These are phyloP conservation scores for Penicillium sclerotiorum DNA, from an alignment of 2,329 filamentous ascomycete genomes.

Conservation along the genomic window DNA sequence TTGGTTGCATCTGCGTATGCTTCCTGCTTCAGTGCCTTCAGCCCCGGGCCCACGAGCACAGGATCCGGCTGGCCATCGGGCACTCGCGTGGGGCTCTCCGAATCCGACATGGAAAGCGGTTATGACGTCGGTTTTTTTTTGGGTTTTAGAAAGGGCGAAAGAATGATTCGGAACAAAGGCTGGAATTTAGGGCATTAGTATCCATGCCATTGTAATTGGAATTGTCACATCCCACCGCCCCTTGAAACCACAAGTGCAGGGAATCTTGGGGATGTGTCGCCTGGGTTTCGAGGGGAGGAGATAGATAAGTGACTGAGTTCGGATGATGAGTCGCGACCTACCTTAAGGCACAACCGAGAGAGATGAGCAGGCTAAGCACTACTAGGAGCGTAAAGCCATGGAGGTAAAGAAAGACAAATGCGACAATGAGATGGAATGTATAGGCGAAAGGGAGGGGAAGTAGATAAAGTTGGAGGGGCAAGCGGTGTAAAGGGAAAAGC, in stretches of 20 bases:
- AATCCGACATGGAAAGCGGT: slow-evolving; percentile 27
- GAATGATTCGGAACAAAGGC: too few species aligned
- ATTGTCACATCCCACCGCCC: slow-evolving; percentile 18
- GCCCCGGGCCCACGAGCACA: slow-evolving; percentile 31
- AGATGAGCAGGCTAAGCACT: background rate
- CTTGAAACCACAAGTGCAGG: background rate
- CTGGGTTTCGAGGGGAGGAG: too few species aligned
- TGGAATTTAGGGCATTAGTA: slow-evolving; percentile 5
- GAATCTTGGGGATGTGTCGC: too few species aligned
- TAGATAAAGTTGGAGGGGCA: slow-evolving; percentile 24
- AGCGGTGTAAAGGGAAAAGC: slow-evolving; percentile 26
- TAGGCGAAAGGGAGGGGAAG: slow-evolving; percentile 5
- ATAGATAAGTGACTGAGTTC: too few species aligned
- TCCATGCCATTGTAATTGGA: slow-evolving; percentile 1
- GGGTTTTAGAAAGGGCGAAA: too few species aligned
- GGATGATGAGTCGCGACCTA: too few species aligned
- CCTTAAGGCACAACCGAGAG: background rate
- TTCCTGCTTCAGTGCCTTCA: slow-evolving; percentile 29
- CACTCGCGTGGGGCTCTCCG: slow-evolving; percentile 25
- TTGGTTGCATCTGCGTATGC: slow-evolving; percentile 32
- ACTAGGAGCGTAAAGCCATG: slow-evolving; percentile 9
- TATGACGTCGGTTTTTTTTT: too few species aligned
- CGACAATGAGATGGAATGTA: background rate
- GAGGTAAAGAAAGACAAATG: background rate
- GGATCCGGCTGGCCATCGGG: slow-evolving; percentile 35